Evolutionary conservation across 225 moss, liverwort and hornwort species (phyloP), one percentile per base, ranked within the genome.

Genomic region (Physcomitrium patens): DNA sequence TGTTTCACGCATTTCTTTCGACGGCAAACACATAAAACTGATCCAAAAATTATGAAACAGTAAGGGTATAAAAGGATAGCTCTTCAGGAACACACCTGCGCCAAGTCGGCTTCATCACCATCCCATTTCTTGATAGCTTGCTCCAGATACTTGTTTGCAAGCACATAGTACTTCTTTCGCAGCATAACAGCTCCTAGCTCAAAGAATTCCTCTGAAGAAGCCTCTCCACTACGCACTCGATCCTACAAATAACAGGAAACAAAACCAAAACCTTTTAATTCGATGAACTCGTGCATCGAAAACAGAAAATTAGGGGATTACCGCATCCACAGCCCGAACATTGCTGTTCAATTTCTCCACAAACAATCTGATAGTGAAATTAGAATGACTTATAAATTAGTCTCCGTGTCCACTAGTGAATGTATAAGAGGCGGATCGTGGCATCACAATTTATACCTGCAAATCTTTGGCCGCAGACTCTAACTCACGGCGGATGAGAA

Each of bases 81-180:
- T 45, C 26, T 52, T 46, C 17, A 12, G 31, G 27, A 41, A 65
- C 60, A 60, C 14, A 93, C 97, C 95, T 95, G 95, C 44, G 97
- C 95, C 41, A 99, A 77, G 44, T 93, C 97, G 66, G 89, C 93
- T 75, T 99, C 93, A 63, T 95, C 95, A 74, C 93, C 97, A 84
- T 99, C 95, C 97, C 97, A 99, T 77, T 93, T 93, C 79, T 95
- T 95, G 64, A 99, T 99, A 3, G 97, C 97, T 70, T 95, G 91
- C 48, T 95, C 93, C 81, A 99, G 71, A 68, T 95, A 88, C 77
- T 91, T 95, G 68, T 93, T 99, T 60, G 97, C 93, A 57, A 86
- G 79, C 62, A 85, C 81, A 66, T 78, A 91, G 57, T 86, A 91
- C 71, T 99, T 95, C 76, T 95, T 95, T 47, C 97, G 86, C 79